These are phyloP conservation scores for Eimeria acervulina DNA, from an alignment of 169 alveolate species.

Conservation along the genomic window DNA sequence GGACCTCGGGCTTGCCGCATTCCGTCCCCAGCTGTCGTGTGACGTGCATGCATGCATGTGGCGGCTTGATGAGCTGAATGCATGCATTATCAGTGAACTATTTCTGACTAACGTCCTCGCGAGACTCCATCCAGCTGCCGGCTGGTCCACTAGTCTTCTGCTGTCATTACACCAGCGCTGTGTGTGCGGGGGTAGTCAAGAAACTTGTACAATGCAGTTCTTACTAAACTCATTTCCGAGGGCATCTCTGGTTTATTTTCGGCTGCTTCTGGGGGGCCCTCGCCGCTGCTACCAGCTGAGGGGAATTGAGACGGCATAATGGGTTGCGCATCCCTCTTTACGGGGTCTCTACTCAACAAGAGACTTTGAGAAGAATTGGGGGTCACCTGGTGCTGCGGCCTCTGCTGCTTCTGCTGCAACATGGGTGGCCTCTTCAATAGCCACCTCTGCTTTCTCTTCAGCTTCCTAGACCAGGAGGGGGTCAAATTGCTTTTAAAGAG, in stretches of 20 bases:
- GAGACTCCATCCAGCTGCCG: constrained; percentile 61
- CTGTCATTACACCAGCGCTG: neutral
- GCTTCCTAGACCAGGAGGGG: neutral
- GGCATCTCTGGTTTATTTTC: neutral
- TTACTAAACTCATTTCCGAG: neutral
- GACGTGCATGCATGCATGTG: neutral
- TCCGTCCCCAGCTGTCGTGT: constrained; percentile 41
- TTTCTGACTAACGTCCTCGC: constrained; percentile 32
- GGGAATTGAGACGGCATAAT: neutral
- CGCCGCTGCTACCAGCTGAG: neutral
- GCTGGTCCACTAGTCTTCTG: neutral
- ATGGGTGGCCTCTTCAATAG: constrained; percentile 27
- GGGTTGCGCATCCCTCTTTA: neutral
- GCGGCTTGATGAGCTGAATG: neutral
- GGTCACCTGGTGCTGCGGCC: neutral
- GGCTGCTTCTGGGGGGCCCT: neutral
- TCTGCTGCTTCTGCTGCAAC: neutral
- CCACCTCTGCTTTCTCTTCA: neutral
- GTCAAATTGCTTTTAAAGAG: no score
- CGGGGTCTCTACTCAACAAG: neutral
- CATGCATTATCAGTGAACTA: neutral
- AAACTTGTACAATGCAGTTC: neutral
- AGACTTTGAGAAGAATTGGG: neutral
- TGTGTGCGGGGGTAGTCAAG: neutral
- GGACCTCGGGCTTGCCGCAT: constrained; percentile 70